phyloP scores from a whole-genome alignment of 345 rosid genomes.

The Aurinia saxatilis region DNA sequence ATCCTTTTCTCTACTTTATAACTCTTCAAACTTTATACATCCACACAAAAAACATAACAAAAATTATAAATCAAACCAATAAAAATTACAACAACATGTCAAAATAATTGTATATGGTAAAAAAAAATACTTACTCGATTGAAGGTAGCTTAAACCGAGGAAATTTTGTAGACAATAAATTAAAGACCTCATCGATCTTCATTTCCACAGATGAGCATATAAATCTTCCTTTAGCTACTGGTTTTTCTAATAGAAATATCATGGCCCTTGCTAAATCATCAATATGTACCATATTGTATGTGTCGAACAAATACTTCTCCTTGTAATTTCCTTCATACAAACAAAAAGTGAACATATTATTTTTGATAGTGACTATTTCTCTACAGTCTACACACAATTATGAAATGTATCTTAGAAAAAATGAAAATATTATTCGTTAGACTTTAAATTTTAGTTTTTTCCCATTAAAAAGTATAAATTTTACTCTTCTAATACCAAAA shows the following conservation, averaged over 20 bases:
- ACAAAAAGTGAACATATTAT: background rate
- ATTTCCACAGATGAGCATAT: conserved; percentile 38
- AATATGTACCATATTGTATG: conserved; percentile 36
- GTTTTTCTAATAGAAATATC: conserved; percentile 43
- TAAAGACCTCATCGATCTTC: conserved; percentile 31
- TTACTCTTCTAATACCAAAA: too few relatives aligned
- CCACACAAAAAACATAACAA: background rate
- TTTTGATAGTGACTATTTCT: background rate
- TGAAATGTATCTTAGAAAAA: too few relatives aligned
- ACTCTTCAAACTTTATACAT: conserved; percentile 13
- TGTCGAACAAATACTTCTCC: conserved; percentile 19
- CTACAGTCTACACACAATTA: background rate
- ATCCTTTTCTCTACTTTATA: too few relatives aligned
- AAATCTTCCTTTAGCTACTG: conserved; percentile 46
- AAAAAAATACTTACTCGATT: conserved; percentile 32
- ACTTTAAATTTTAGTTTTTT: too few relatives aligned
- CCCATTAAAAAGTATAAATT: too few relatives aligned
- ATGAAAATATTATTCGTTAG: too few relatives aligned
- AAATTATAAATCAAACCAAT: background rate
- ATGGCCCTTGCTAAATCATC: conserved; percentile 52
- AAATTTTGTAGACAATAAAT: conserved; percentile 30
- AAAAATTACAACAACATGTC: background rate
- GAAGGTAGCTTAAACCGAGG: conserved; percentile 40
- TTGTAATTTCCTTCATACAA: conserved; percentile 19
- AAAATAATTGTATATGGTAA: background rate